Evolutionary conservation across 257 asterid genomes (phyloP).

Genomic region (Anisodus acutangulus): DNA sequence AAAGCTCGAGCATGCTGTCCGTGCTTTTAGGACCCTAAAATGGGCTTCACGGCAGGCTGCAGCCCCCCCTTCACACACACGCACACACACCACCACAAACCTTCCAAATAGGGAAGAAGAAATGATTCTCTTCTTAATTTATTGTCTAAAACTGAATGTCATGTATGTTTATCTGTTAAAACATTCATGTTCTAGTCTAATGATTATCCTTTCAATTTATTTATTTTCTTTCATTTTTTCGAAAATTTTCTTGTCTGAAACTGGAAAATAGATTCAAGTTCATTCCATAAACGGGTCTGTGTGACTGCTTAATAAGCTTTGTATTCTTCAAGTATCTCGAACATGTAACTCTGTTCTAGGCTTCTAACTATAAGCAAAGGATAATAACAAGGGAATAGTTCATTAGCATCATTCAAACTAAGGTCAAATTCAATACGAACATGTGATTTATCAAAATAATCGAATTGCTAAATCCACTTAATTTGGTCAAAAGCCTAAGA

Average conservation of each 20-base stretch:
- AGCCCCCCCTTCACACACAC: neutral
- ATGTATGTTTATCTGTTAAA: neutral
- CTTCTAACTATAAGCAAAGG: neutral
- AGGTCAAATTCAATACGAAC: neutral
- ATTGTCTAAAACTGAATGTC: neutral
- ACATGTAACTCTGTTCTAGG: constrained; percentile 7
- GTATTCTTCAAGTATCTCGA: neutral
- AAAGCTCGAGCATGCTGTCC: neutral
- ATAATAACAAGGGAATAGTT: neutral
- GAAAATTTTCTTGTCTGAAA: neutral
- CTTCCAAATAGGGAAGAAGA: neutral
- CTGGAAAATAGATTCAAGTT: neutral
- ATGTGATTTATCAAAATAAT: neutral
- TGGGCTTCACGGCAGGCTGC: neutral
- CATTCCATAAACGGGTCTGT: neutral
- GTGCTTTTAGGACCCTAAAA: neutral
- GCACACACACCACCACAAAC: neutral
- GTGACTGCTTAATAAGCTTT: neutral
- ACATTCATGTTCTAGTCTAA: neutral
- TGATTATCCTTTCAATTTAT: neutral
- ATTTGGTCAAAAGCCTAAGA: too few species aligned
- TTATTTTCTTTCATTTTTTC: neutral
- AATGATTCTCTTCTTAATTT: neutral
- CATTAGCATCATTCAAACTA: neutral
- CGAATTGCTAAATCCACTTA: neutral